phyloP scores from a whole-genome alignment of 2,329 filamentous ascomycete species.

The Beauveria rudraprayagi region DNA sequence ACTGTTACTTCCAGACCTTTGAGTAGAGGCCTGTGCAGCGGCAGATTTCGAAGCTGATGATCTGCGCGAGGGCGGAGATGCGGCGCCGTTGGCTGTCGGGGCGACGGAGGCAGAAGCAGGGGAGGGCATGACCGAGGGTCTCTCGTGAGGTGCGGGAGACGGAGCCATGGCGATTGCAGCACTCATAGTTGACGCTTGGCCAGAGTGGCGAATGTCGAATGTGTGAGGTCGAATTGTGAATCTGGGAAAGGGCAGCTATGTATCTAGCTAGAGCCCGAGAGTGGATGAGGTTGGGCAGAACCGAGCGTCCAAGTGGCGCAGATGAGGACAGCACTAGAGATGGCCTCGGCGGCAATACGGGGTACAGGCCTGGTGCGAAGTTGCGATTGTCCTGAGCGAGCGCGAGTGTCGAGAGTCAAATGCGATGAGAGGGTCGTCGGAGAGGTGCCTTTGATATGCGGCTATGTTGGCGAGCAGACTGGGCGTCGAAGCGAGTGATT shows the following conservation, averaged over 20 bases:
- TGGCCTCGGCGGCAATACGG: background rate
- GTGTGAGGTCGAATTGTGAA: background rate
- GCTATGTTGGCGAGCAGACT: background rate
- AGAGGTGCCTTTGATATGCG: background rate
- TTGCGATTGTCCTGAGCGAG: background rate
- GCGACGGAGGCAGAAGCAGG: conserved; percentile 29
- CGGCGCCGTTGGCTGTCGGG: conserved; percentile 25
- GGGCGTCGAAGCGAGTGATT: background rate
- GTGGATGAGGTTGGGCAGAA: background rate
- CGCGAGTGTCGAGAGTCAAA: background rate
- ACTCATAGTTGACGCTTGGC: conserved; percentile 46
- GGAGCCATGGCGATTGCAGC: conserved; percentile 61
- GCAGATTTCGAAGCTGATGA: conserved; percentile 25
- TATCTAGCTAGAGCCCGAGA: background rate
- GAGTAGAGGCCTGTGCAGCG: conserved; percentile 35
- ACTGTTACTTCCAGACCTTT: conserved; percentile 47
- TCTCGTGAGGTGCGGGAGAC: conserved; percentile 59
- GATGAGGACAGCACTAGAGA: background rate
- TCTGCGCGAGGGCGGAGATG: conserved; percentile 37
- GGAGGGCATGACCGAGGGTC: conserved; percentile 47
- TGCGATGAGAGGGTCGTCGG: background rate
- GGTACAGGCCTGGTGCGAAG: background rate
- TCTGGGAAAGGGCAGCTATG: background rate
- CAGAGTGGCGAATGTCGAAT: background rate
- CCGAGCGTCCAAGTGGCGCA: background rate